Evolutionary conservation across 345 rosid genomes (phyloP), one percentile per base, ranked within the genome.

Genomic region (Arabis alpina): DNA sequence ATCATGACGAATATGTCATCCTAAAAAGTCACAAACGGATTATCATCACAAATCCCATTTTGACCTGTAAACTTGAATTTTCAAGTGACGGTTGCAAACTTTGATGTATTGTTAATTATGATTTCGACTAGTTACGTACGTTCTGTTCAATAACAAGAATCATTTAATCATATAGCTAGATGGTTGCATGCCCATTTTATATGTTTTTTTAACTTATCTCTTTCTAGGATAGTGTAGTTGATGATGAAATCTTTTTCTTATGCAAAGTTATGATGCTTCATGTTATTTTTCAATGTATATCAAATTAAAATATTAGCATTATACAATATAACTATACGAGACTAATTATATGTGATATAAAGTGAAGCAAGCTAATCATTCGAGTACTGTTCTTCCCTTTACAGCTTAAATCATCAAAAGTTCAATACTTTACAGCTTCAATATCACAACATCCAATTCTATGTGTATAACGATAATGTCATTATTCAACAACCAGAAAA

Each of bases 351-450:
- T 40, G 39, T 4, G 28, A 10, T 37, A 36, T 2, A 15, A 34
- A 47, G 52, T 25, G 71, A 64, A 56, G 54, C 48, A 56, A 56
- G 60, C 60, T 65, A 58, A 74, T 74, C 67, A 66, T 66, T 60
- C 50, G 50, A 60, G 32, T 28, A 28, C 48, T 45, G 43, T 66
- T 51, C 73, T 24, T 36, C 61, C 47, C 77, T 74, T 74, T 74
- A 66, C 77, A 73, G 72, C 66, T 42, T 66, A 55, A 65, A 56
- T 49, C 60, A 58, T 50, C 59, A 51, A 50, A 70, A 51, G 42
- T 16, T 49, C 10, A 27, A 11, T 23, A 50, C 66, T 70, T 70
- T 75, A 60, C 75, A 70, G 52, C 68, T 70, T 52, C 52, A 30
- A 52, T 8, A 54, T 75, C 64, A 52, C 62, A 68, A 61, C 32